Percentiles rank a stretch among this genome's conserved stretches.
phyloP scores from a whole-genome alignment of 192 early-diverging fungal genomes.

The Obelidium mucronatum region DNA sequence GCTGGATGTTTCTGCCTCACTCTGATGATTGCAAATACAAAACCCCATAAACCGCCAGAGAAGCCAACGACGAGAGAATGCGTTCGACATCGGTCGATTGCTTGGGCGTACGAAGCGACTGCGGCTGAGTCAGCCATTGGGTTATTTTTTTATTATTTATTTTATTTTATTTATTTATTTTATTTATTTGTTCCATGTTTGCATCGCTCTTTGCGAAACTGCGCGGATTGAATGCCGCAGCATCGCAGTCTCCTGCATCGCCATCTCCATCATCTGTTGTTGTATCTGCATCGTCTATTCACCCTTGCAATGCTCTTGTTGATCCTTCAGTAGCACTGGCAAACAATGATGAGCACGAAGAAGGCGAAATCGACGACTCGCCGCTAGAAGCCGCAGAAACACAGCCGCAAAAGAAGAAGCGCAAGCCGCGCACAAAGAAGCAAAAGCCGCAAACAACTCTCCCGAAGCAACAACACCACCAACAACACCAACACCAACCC shows the following conservation, averaged over 20 bases:
- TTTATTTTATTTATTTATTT: not conserved
- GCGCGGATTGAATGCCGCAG: no score
- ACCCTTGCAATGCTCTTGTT: not conserved
- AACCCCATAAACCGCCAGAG: slow-evolving; percentile 9
- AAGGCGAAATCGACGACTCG: not conserved
- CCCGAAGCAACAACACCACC: not conserved
- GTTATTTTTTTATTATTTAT: not conserved
- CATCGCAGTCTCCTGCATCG: no score
- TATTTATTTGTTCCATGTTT: not conserved
- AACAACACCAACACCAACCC: no score
- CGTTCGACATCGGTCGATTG: slow-evolving; percentile 6
- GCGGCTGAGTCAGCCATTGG: not conserved
- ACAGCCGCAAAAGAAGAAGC: slow-evolving; percentile 3
- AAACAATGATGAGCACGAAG: not conserved
- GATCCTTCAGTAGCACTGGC: not conserved
- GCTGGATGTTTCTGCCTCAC: slow-evolving; percentile 3
- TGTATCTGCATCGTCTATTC: not conserved
- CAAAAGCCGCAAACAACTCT: not conserved
- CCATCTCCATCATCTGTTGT: no score
- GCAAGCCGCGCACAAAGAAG: not conserved
- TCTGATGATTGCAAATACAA: slow-evolving; percentile 1
- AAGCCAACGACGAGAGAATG: slow-evolving; percentile 23
- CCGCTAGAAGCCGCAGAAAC: not conserved
- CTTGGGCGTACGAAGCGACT: slow-evolving; percentile 28
- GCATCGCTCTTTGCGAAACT: not conserved